Base-by-base conservation (phyloP, 345 rosid genomes). In the Turritis glabra region DNA sequence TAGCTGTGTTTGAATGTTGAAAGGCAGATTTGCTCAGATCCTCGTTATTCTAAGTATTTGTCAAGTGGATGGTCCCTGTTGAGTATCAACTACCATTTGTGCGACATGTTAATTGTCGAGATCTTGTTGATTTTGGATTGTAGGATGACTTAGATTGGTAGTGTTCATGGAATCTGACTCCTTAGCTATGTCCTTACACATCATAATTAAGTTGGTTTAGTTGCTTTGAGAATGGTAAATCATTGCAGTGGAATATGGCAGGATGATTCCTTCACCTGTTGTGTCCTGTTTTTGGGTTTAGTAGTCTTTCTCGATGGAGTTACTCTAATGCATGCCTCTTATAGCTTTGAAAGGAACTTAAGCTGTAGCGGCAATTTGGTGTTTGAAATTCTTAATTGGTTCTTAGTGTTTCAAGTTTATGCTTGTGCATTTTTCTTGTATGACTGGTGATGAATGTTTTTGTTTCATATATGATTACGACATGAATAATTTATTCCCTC, bases 111-210 rank as follows among this genome's bases (percentile, higher is more conserved):
- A 13, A 14, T 55, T 32, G 19, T 54, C n/a, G 7, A 65, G n/a
- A 50, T 67, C 63, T 68, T 74, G 69, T 53, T 69, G 64, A 32
- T 43, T 76, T 70, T 69, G 71, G 53, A 44, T 70, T 46, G 33
- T 54, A 19, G 58, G 26, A 69, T 41, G 57, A 52, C 40, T 52
- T 61, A 5, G 40, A 3, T 15, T 50, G 48, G 29, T n/a, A 48
- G 46, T 50, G 22, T 61, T 53, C 17, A 43, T 33, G 50, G 74
- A 53, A 23, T 69, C 57, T 30, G 47, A n/a, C n/a, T 60, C 73
- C 46, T 50, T 67, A 11, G 66, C 22, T 73, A 44, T 73, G 50
- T n/a, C 9, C 13, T 33, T 25, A 65, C 9, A 25, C 41, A 14
- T 65, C 51, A 56, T 56, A 17, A 11, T 35, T 38, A 14, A 65